Conservation (phyloP, 345 rosid genomes). For the Aethionema arabicum region DNA sequence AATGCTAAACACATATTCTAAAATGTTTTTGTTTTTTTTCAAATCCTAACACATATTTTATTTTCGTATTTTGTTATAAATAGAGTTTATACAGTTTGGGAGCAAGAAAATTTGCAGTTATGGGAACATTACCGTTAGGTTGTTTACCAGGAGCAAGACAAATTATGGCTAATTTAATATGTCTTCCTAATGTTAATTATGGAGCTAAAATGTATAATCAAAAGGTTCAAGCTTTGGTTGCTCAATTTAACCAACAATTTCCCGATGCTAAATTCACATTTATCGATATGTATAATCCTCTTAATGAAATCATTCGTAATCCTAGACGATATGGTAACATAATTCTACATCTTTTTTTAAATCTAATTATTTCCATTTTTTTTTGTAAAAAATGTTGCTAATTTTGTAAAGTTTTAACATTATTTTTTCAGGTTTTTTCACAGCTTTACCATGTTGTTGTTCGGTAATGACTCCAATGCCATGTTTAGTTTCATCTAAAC, state of each 20-base stretch:
- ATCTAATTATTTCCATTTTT: background rate
- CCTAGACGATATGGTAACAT: constrained; percentile 17
- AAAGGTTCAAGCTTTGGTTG: constrained; percentile 23
- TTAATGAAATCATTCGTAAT: constrained; percentile 18
- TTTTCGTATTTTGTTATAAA: background rate
- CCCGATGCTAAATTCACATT: constrained; percentile 21
- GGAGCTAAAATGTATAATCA: constrained; percentile 27
- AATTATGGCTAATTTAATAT: background rate
- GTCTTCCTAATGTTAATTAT: constrained; percentile 16
- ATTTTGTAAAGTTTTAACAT: background rate
- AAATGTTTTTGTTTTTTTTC: background rate
- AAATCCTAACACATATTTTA: background rate
- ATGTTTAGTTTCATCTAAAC: constrained; percentile 20
- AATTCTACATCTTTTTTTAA: background rate
- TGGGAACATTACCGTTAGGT: constrained; percentile 32
- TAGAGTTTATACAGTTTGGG: constrained; percentile 31
- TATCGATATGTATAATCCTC: constrained; percentile 25
- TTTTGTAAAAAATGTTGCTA: background rate
- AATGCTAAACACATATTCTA: no score
- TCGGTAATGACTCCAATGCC: constrained; percentile 21
- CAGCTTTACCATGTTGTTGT: constrained; percentile 28
- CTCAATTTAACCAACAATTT: background rate
- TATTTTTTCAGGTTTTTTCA: constrained; percentile 16
- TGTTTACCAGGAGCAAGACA: constrained; percentile 33
- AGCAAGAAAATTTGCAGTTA: constrained; percentile 29